These are phyloP conservation scores for Melastoma malabathricum DNA, from an alignment of 345 rosid genomes.

Conservation along the genomic window DNA sequence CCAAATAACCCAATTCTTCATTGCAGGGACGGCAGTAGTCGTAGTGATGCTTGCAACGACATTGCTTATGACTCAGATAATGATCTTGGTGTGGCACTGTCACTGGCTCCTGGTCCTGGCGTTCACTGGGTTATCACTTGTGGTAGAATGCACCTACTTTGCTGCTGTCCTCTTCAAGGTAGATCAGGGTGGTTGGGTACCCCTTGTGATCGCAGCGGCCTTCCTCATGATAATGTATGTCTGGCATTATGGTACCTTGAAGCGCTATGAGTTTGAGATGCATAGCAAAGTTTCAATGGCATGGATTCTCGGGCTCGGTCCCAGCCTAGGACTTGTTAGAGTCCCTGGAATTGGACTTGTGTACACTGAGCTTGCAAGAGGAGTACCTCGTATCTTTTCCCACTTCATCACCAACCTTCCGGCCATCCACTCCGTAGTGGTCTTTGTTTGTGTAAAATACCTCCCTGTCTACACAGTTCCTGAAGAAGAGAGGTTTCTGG, in stretches of 20 bases:
- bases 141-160: constrained; percentile 49
- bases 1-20: not conserved
- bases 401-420: constrained; percentile 82
- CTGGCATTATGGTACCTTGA: constrained; percentile 70
- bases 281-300: constrained; percentile 71
- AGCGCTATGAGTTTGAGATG: constrained; percentile 67
- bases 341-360: constrained; percentile 79
- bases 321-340: constrained; percentile 79
- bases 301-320: constrained; percentile 83
- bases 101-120: constrained; percentile 56
- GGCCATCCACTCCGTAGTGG: constrained; percentile 62
- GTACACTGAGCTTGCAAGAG: constrained; percentile 70
- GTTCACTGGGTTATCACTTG: constrained; percentile 40
- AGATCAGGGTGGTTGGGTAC: constrained; percentile 79
- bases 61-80: constrained; percentile 45
- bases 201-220: constrained; percentile 51
- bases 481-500: constrained; percentile 69
- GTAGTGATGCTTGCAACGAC: constrained; percentile 73
- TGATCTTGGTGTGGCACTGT: constrained; percentile 75
- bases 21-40: constrained; percentile 63
- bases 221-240: constrained; percentile 52
- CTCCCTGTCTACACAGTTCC: constrained; percentile 77
- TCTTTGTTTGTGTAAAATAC: constrained; percentile 64
- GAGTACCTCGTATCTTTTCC: constrained; percentile 77
- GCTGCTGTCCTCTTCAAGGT: constrained; percentile 58